These are phyloP conservation scores for Neurospora cerealis DNA, from an alignment of 495 filamentous ascomycete species.

Conservation along the genomic window DNA sequence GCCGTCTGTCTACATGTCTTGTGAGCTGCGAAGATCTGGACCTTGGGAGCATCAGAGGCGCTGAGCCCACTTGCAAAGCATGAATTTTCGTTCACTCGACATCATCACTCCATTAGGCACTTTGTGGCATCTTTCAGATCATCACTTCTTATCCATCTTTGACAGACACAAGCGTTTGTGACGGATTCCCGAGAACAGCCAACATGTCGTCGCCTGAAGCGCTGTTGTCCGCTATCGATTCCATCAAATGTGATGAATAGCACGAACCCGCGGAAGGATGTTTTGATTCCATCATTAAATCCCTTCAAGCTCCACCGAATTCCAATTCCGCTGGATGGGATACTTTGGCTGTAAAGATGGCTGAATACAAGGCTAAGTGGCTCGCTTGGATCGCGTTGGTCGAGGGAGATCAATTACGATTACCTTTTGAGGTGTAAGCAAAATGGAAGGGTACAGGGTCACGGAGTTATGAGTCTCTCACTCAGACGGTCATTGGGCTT, in stretches of 20 bases:
- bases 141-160: neutral
- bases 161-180: neutral
- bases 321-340: no score
- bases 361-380: neutral
- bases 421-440: no score
- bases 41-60: neutral
- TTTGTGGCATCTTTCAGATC: neutral
- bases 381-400: no score
- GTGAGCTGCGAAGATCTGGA: neutral
- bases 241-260: no score
- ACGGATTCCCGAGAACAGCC: neutral
- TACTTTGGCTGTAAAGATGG: neutral
- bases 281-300: no score
- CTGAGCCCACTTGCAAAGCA: neutral
- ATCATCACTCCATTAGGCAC: neutral
- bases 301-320: no score
- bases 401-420: no score
- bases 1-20: neutral
- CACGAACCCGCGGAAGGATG: no score
- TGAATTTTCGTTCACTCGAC: neutral
- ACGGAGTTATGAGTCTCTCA: neutral
- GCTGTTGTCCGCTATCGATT: no score
- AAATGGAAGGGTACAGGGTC: neutral
- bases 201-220: neutral
- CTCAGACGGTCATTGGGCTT: neutral